A percentile compares a stretch with the other conserved stretches of the same genome.
These are phyloP conservation scores for Rachicladosporium sp. DNA, from an alignment of 2,329 filamentous ascomycete genomes.

Conservation along the genomic window DNA sequence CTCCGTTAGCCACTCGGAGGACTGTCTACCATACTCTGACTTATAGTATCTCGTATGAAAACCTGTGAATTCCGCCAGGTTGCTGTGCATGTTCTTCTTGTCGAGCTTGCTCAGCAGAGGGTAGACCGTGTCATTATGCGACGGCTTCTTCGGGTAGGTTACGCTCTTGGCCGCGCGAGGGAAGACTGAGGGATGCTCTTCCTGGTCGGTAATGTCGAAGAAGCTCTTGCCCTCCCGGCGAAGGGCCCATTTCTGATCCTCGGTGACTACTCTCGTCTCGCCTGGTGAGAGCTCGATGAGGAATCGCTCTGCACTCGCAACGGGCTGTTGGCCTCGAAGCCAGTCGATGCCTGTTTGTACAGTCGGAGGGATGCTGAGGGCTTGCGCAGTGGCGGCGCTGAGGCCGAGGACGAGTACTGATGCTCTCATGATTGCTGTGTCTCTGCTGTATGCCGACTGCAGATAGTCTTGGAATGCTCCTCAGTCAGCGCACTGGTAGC, in stretches of 20 bases:
- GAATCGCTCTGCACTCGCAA: constrained; percentile 40
- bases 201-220: constrained; percentile 82
- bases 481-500: background rate
- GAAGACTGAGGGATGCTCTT: constrained; percentile 31
- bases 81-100: constrained; percentile 62
- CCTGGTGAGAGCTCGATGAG: constrained; percentile 78
- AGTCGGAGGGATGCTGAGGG: constrained; percentile 11
- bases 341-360: constrained; percentile 10
- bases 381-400: constrained; percentile 11
- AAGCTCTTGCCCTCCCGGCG: constrained; percentile 72
- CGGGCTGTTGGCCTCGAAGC: constrained; percentile 8
- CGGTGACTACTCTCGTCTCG: constrained; percentile 74
- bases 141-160: constrained; percentile 54
- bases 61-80: constrained; percentile 65
- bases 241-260: constrained; percentile 90
- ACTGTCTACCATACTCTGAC: constrained; percentile 66
- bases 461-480: background rate
- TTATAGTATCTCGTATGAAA: constrained; percentile 69
- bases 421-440: constrained; percentile 12
- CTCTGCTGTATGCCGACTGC: background rate
- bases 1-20: constrained; percentile 72
- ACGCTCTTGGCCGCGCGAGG: constrained; percentile 21
- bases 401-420: constrained; percentile 9
- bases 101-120: constrained; percentile 57
- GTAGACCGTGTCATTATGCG: constrained; percentile 52